Evolutionary conservation across 805 yeast species (phyloP).

Genomic region (Ogataea kodamae): DNA sequence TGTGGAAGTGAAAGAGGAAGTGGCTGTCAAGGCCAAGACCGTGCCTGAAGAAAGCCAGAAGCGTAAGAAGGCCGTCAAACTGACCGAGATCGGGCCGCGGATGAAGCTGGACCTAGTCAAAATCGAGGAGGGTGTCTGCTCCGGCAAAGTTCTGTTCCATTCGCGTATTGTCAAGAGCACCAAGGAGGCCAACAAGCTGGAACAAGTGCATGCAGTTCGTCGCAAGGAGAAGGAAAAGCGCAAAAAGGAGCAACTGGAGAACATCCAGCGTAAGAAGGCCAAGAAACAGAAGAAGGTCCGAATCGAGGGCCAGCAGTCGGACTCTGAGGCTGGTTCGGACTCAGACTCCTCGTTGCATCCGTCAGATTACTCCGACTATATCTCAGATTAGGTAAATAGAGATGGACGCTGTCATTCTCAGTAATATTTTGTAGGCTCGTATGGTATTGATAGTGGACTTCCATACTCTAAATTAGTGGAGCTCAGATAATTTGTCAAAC

Average conservation of each 20-base stretch:
- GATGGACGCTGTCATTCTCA: too few species aligned
- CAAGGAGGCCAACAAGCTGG: conserved; percentile 57
- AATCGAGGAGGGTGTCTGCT: conserved; percentile 88
- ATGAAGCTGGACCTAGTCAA: conserved; percentile 70
- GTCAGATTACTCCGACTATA: too few species aligned
- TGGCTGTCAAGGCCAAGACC: conserved; percentile 16
- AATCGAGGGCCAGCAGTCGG: conserved; percentile 46
- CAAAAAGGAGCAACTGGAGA: conserved; percentile 72
- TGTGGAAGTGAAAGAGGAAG: conserved; percentile 50
- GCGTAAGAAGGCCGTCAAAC: conserved; percentile 80
- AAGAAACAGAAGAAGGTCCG: conserved; percentile 70
- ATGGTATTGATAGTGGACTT: too few species aligned
- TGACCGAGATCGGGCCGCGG: conserved; percentile 93
- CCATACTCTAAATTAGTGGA: too few species aligned
- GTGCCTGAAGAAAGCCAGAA: conserved; percentile 18
- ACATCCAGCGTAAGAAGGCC: conserved; percentile 70
- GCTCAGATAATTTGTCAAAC: too few species aligned
- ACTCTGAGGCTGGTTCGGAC: conserved; percentile 33
- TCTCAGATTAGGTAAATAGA: too few species aligned
- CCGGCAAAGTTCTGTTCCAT: conserved; percentile 87
- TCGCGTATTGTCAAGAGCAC: conserved; percentile 60
- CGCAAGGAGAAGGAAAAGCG: conserved; percentile 65
- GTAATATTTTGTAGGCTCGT: too few species aligned
- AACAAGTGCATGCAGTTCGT: conserved; percentile 61
- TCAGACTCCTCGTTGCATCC: conserved; percentile 27